Evolutionary conservation across 2,329 filamentous ascomycete species (phyloP), one percentile per base, ranked within the genome.

Genomic region (Ceratocystis diversiconidia): DNA sequence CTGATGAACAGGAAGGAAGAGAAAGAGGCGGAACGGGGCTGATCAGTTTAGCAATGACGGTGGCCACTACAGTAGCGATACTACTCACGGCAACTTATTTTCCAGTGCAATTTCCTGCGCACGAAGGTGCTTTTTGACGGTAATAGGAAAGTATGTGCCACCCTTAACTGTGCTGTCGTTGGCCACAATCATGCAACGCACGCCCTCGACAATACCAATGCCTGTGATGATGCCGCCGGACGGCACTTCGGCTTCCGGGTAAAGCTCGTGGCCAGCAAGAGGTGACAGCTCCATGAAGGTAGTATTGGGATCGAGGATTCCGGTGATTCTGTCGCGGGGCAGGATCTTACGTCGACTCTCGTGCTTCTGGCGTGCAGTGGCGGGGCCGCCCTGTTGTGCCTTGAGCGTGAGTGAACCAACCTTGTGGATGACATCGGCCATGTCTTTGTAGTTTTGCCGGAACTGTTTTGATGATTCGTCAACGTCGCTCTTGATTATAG

Each of bases 151-250:
- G 77, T 99, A 99, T 1, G 92, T 95, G 28, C 92, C 92, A 63
- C 92, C 92, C 77, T 97, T 99, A 72, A 97, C 92, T 19, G 92
- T 96, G 77, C 90, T 95, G 74, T 96, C 92, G 74, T 97, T 96
- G 66, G 91, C 92, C 62, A 96, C 89, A 71, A 97, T 89, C 78
- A 96, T 87, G 75, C 92, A 97, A 50, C 86, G 87, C 30, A 96
- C 90, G 15, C 92, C 92, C 73, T 94, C 88, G 30, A 99, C 89
- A 1, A 88, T 87, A 2, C 92, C 92, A 63, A 97, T 85, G 0
- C 92, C 94, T 0, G 94, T 95, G 67, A 99, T 90, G 70, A 99
- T 94, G 5, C 91, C 92, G 30, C 88, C 94, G 0, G 90, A 87
- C 0, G 92, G 90, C 1, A 96, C 88, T 17, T 96, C 89, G 66